These are phyloP conservation scores for Tetrahymena elliotti DNA, from an alignment of 73 alveolate genomes.

Conservation along the genomic window DNA sequence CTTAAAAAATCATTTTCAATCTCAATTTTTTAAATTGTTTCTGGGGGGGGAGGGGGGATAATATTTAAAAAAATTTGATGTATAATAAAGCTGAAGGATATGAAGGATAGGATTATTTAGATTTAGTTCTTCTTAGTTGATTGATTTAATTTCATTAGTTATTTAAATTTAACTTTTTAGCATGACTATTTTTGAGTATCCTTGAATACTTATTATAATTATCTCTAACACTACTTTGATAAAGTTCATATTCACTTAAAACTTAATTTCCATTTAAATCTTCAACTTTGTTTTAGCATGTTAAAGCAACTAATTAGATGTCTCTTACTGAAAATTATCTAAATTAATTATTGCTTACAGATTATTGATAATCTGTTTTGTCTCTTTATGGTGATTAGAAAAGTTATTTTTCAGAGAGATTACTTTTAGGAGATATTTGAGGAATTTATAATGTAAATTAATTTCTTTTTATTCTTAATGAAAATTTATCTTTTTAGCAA, in stretches of 20 bases:
- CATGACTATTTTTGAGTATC: no score
- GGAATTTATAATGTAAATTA: neutral
- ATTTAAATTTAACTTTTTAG: neutral
- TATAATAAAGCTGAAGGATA: no score
- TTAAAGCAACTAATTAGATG: neutral
- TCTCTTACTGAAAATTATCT: neutral
- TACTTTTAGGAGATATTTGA: neutral
- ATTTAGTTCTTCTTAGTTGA: no score
- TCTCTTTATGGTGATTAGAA: no score
- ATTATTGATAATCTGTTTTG: neutral
- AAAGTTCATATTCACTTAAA: neutral
- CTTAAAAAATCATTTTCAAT: no score
- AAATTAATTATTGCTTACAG: no score
- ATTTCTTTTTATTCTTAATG: neutral
- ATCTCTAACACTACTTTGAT: neutral
- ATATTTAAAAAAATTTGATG: no score
- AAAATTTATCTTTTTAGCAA: neutral
- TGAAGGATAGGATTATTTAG: no score
- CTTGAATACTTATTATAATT: neutral
- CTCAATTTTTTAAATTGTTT: no score
- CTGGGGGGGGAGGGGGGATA: no score
- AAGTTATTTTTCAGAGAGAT: neutral
- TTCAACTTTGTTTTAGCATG: neutral
- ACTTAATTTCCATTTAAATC: neutral
- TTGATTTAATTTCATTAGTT: neutral